phyloP scores from a whole-genome alignment of 208 protist genomes.

The Trypanosoma platydactyli region DNA sequence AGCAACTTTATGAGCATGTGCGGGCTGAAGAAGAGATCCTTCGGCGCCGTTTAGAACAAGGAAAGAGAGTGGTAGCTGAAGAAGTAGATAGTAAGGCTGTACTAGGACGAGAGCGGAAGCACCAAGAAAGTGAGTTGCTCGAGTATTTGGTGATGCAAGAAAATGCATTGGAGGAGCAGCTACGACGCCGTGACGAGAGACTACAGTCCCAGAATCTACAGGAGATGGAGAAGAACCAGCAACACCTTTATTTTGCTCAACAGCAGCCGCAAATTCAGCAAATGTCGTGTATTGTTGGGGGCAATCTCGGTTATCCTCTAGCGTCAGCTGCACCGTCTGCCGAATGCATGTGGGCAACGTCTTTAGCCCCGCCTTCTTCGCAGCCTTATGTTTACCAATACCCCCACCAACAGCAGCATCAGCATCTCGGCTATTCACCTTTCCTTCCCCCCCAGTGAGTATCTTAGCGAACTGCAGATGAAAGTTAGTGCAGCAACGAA shows the following conservation, averaged over 20 bases:
- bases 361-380: no score
- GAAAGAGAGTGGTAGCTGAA: constrained; percentile 30
- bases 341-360: no score
- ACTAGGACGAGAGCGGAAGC: constrained; percentile 25
- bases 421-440: not conserved
- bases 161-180: constrained; percentile 34
- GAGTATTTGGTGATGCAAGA: constrained; percentile 21
- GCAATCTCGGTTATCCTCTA: not conserved
- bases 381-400: not conserved
- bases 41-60: constrained; percentile 47
- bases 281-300: not conserved
- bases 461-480: no score
- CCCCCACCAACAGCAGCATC: constrained; percentile 2
- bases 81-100: constrained; percentile 11
- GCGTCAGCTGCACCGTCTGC: not conserved
- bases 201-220: constrained; percentile 44
- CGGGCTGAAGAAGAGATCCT: constrained; percentile 63
- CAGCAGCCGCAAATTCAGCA: constrained; percentile 1
- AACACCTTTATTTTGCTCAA: constrained; percentile 12
- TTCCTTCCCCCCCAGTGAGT: constrained; percentile 1
- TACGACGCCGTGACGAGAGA: constrained; percentile 37
- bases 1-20: constrained; percentile 66
- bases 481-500: no score
- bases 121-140: constrained; percentile 12
- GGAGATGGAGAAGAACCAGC: constrained; percentile 61